Evolutionary conservation across 2,329 filamentous ascomycete species (phyloP).

Genomic region (Neoarthrinium moseri): DNA sequence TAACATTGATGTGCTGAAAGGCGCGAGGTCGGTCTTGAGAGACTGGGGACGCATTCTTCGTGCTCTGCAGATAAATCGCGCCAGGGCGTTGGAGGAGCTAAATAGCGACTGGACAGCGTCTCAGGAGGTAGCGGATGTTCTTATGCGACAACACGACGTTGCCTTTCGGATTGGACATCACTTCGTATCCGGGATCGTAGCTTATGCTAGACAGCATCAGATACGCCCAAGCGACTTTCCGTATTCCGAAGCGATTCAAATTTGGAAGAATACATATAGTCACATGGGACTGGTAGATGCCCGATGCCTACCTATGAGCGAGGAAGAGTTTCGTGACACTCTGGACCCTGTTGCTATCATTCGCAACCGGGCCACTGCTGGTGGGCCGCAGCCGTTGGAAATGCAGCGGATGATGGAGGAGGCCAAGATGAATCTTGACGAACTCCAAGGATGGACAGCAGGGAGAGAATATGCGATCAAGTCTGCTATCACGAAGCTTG

Average conservation of each 20-base stretch:
- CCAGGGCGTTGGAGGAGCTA: constrained; percentile 6
- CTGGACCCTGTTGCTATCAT: constrained; percentile 4
- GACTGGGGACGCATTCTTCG: constrained; percentile 2
- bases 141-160: constrained; percentile 1
- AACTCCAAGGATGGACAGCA: constrained; percentile 1
- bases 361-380: constrained; percentile 3
- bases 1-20: constrained; percentile 1
- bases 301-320: not conserved
- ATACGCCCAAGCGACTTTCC: constrained; percentile 6
- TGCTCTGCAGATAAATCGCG: constrained; percentile 1
- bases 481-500: too few relatives aligned
- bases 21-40: constrained; percentile 1
- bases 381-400: constrained; percentile 6
- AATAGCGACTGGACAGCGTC: constrained; percentile 8
- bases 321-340: constrained; percentile 4
- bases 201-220: constrained; percentile 4
- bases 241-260: not conserved
- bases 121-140: constrained; percentile 6
- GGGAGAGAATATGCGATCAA: too few relatives aligned
- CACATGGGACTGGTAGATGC: not conserved
- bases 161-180: constrained; percentile 6
- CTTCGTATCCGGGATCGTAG: constrained; percentile 5
- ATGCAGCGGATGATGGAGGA: constrained; percentile 6
- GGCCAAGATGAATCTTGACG: not conserved
- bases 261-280: not conserved